Base-by-base conservation (phyloP, 2,329 filamentous ascomycete species). In the Plectosphaerella sp. region DNA sequence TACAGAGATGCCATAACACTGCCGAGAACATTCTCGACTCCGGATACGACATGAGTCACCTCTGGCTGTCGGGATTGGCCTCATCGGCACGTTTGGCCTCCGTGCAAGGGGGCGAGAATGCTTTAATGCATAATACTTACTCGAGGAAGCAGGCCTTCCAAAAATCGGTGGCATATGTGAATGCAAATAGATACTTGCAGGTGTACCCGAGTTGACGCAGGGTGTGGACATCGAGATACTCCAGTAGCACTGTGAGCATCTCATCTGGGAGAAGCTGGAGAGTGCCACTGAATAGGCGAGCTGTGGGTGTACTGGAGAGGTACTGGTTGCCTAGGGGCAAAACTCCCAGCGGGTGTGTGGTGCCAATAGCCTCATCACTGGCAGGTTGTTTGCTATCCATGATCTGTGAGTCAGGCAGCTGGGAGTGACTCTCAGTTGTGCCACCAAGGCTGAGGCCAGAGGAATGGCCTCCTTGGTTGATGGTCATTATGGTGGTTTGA, bases 251-350 rank as follows among this genome's bases (percentile, higher is more conserved):
- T 58, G 86, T 77, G 48, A 97, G 73, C 59, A 94, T 71, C 69
- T 97, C 91, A 68, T 97, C 93, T 4, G 92, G 88, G 50, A 96
- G 72, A 39, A 69, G 66, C 52, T 79, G 78, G 64, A 96, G 87
- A 5, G 65, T 64, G 15, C 91, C 92, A 55, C 84, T 80, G 39
- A 74, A 77, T 47, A 74, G 68, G 54, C 89, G 88, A 47, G 91
- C 80, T 70, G 89, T 89, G 51, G 76, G 76, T 3, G 75, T 76
- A 12, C 82, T 76, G 18, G 84, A 83, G 43, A 93, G 80, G 47
- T 79, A 86, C 60, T 86, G 85, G 73, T 99, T 97, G 37, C 93
- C 94, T 55, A 88, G 80, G 1, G 94, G 93, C 65, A 91, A 94
- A 58, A 97, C 78, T 33, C 88, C 88, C 46, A 96, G 75, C 37